These are phyloP conservation scores for Russula foetens DNA, from an alignment of 768 basidiomycete species.

Conservation along the genomic window DNA sequence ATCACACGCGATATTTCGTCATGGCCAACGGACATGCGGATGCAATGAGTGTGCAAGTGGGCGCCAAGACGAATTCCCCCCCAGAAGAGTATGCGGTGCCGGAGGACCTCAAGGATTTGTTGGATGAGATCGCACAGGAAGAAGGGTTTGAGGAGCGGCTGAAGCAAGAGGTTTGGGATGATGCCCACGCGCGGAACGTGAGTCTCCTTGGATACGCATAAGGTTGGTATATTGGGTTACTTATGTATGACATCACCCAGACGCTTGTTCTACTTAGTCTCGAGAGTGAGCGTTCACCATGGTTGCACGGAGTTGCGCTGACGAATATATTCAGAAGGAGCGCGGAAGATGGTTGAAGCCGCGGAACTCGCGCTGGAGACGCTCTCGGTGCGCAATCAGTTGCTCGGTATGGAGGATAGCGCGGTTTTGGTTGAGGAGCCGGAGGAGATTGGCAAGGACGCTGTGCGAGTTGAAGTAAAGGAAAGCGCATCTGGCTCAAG, in stretches of 20 bases:
- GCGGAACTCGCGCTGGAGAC: conserved; percentile 29
- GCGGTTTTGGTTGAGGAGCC: not conserved
- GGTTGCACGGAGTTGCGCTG: not conserved
- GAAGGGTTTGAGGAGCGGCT: conserved; percentile 28
- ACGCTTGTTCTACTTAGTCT: conserved; percentile 37
- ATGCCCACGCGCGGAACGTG: conserved; percentile 37
- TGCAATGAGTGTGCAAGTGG: conserved; percentile 3
- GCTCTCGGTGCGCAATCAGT: conserved; percentile 27
- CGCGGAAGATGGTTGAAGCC: conserved; percentile 28
- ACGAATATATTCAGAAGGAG: conserved; percentile 23
- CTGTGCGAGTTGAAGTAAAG: not conserved
- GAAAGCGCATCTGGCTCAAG: not conserved
- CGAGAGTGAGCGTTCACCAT: conserved; percentile 32
- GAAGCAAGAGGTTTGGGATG: conserved; percentile 36
- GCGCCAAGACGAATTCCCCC: not conserved
- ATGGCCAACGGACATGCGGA: conserved; percentile 16
- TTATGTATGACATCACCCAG: conserved; percentile 23
- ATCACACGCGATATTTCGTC: conserved; percentile 33
- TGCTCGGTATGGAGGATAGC: conserved; percentile 3
- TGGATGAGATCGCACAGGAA: conserved; percentile 35
- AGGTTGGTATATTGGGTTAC: not conserved
- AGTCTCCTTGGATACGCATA: conserved; percentile 5
- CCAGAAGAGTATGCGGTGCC: conserved; percentile 17
- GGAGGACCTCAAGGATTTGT: conserved; percentile 28
- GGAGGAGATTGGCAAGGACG: not conserved